Conservation (phyloP, 2,329 filamentous ascomycete genomes). For the Colletotrichum limetticola region DNA sequence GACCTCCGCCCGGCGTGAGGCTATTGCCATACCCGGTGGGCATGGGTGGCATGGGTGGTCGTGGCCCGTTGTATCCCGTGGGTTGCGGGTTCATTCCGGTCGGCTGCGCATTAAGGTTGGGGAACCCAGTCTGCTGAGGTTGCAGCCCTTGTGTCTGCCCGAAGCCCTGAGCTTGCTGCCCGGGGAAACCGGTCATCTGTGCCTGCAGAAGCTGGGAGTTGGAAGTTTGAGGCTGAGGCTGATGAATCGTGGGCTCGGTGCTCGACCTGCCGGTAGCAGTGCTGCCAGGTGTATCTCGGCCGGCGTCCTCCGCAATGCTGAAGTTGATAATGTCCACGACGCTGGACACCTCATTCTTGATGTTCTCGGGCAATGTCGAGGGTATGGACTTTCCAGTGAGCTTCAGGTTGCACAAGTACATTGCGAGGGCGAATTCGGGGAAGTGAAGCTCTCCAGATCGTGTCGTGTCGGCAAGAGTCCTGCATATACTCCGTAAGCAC, state of each 20-base stretch:
- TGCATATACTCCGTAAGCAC: slow-evolving; percentile 48
- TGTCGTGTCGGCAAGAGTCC: slow-evolving; percentile 94
- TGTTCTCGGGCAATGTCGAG: slow-evolving; percentile 78
- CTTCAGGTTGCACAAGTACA: slow-evolving; percentile 98
- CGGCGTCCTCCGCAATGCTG: slow-evolving; percentile 80
- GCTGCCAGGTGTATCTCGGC: slow-evolving; percentile 60
- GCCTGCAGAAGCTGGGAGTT: slow-evolving; percentile 73
- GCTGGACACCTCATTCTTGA: slow-evolving; percentile 97
- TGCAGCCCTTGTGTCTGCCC: slow-evolving; percentile 70
- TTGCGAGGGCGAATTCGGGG: slow-evolving; percentile 95
- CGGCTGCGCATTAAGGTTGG: slow-evolving; percentile 69
- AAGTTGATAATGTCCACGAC: slow-evolving; percentile 99
- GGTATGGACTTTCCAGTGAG: slow-evolving; percentile 89
- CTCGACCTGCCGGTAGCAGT: slow-evolving; percentile 70
- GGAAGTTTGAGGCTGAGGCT: slow-evolving; percentile 79
- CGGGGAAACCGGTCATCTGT: slow-evolving; percentile 76
- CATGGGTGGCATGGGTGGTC: slow-evolving; percentile 87
- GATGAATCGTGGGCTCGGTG: slow-evolving; percentile 67
- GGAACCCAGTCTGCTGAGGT: slow-evolving; percentile 76
- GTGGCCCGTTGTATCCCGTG: slow-evolving; percentile 83
- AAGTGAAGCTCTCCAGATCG: slow-evolving; percentile 96
- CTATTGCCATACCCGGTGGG: slow-evolving; percentile 66
- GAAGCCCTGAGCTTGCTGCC: slow-evolving; percentile 66
- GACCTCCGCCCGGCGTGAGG: slow-evolving; percentile 67
- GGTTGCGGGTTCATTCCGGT: slow-evolving; percentile 73